Conservation (phyloP, 2,329 filamentous ascomycete genomes). For the Teratosphaeria epicoccoides region DNA sequence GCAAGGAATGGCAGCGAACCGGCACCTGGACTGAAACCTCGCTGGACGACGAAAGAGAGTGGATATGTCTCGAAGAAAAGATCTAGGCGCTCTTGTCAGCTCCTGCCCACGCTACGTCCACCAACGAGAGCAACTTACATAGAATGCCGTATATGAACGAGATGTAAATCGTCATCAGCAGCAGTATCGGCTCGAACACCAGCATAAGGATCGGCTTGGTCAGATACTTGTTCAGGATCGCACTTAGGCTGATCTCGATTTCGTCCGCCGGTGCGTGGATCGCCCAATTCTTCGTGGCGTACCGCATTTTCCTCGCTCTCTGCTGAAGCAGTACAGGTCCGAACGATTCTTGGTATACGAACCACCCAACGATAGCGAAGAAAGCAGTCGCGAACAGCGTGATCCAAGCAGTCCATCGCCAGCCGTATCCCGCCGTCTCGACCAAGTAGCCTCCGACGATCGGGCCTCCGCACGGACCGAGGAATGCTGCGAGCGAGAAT, state of each 20-base stretch:
- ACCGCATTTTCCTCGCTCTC: conserved; percentile 38
- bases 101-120: background rate
- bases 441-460: conserved; percentile 22
- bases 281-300: conserved; percentile 38
- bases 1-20: conserved; percentile 32
- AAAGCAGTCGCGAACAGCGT: conserved; percentile 25
- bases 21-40: conserved; percentile 30
- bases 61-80: background rate
- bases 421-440: conserved; percentile 26
- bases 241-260: conserved; percentile 22
- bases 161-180: conserved; percentile 37
- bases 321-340: conserved; percentile 37
- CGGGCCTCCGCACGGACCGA: conserved; percentile 3
- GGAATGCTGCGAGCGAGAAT: background rate
- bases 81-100: background rate
- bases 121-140: background rate
- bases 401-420: conserved; percentile 50
- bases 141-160: conserved; percentile 23
- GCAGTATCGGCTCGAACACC: conserved; percentile 38
- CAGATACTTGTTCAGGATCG: conserved; percentile 36
- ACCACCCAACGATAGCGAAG: background rate
- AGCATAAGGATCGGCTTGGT: conserved; percentile 33
- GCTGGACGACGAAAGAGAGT: background rate
- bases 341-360: conserved; percentile 27
- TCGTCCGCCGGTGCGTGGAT: conserved; percentile 37